Evolutionary conservation across 352 stramenopile species (phyloP).

Genomic region (Aphanomyces astaci): DNA sequence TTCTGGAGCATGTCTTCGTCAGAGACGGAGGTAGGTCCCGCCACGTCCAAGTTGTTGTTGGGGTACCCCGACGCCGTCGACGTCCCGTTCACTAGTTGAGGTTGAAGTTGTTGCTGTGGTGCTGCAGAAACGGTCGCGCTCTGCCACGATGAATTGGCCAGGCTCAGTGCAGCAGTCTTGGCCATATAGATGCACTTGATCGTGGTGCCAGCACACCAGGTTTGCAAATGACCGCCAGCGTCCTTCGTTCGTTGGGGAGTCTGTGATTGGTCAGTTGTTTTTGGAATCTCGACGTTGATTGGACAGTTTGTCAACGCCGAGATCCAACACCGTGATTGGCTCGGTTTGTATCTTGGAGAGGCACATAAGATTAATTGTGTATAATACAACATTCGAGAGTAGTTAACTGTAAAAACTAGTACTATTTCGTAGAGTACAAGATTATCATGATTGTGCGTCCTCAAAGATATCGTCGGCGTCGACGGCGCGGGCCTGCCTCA

Average conservation of each 20-base stretch:
- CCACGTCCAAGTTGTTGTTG: conserved; percentile 21
- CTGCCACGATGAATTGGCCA: conserved; percentile 8
- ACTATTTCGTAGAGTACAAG: not conserved
- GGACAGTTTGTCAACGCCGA: not conserved
- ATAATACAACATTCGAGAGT: too few species aligned
- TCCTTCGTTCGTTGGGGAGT: not conserved
- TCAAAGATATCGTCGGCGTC: not conserved
- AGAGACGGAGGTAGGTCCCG: not conserved
- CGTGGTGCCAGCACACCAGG: not conserved
- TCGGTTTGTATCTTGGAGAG: not conserved
- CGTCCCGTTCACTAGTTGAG: not conserved
- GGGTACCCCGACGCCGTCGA: not conserved
- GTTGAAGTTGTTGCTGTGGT: not conserved
- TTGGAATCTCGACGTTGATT: conserved; percentile 7
- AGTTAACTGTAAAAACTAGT: not conserved
- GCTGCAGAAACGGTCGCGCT: not conserved
- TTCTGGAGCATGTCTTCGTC: conserved; percentile 22
- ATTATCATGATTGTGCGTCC: not conserved
- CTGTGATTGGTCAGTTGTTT: conserved; percentile 3
- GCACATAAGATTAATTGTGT: not conserved
- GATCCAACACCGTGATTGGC: not conserved
- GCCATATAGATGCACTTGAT: conserved; percentile 9
- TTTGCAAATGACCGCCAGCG: not conserved
- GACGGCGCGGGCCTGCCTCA: not conserved
- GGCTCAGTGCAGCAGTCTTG: conserved; percentile 12